Base-by-base conservation (phyloP, 495 filamentous ascomycete genomes). In the Patellaria atrata region DNA sequence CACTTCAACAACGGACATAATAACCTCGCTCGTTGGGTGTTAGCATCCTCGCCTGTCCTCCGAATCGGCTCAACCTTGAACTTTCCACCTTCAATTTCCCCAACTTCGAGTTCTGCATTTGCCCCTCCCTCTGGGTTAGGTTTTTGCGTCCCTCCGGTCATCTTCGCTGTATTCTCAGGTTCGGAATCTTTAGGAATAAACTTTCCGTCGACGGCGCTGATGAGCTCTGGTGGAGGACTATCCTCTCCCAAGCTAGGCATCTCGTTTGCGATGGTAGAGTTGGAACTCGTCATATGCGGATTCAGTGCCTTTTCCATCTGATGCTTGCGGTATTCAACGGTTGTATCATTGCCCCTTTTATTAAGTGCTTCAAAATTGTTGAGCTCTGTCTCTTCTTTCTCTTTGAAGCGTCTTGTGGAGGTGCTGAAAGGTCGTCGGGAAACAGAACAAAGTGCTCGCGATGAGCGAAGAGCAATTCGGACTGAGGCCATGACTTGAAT, bases 51-150 rank as follows among this genome's bases (percentile, higher is more conserved):
- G 31, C 82, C 83, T 4, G 60, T 64, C 25, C 89, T 65, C 35
- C 79, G 68, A 37, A 94, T 56, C 3, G 89, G 91, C 67, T 94
- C 83, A 50, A 97, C 73, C 51, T 75, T 80, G 61, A 96, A 92
- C 18, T 68, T 75, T 27, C 75, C 84, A 45, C 84, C 82, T 43
- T 89, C 73, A 57, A 96, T 75, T 63, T 94, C 86, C 38, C 89
- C 89, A 38, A 96, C 85, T 3, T 61, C 79, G 31, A 96, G 67
- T 38, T 94, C 89, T n/a, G 63, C 56, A 40, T 62, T 58, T 37
- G 62, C 60, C 33, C 65, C 68, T 5, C 51, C 41, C 1, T 65
- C 61, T 3, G 53, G 59, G 28, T 63, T 50, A 49, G 11, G 24
- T 24, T 33, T 33, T 19, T 75, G 71, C 3, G 65, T 64, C 16